Evolutionary conservation across 139 green algal genomes (phyloP).

Genomic region (Picochlorum sp.): DNA sequence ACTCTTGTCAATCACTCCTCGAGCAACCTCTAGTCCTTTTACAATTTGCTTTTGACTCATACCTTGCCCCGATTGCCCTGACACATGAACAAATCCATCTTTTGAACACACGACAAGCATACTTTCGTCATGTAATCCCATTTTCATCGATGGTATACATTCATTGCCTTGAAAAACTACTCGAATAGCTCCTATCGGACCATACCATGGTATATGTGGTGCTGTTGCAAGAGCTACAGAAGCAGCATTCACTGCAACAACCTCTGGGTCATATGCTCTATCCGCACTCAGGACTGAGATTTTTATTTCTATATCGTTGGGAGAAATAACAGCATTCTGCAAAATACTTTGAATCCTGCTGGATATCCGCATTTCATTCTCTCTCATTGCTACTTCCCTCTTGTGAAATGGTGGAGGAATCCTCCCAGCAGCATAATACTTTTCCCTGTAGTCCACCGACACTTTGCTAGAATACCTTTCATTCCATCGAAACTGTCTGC

Average conservation of each 20-base stretch:
- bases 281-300: conserved; percentile 47
- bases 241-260: conserved; percentile 65
- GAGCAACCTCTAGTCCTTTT: no score
- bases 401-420: conserved; percentile 55
- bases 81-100: no score
- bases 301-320: not conserved
- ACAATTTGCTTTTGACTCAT: no score
- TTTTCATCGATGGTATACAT: no score
- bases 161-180: conserved; percentile 14
- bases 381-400: conserved; percentile 42
- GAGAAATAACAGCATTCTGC: conserved; percentile 57
- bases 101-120: no score
- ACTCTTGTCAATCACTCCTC: conserved; percentile 7
- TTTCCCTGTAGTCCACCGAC: conserved; percentile 74
- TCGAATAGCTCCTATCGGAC: conserved; percentile 52
- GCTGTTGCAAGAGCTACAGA: conserved; percentile 49
- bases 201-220: conserved; percentile 59
- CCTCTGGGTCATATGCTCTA: conserved; percentile 38
- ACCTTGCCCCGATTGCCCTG: no score
- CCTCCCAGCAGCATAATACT: conserved; percentile 40
- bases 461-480: not conserved
- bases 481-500: not conserved
- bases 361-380: conserved; percentile 50
- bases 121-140: no score
- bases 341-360: conserved; percentile 57